Percentiles rank a stretch among this genome's conserved stretches.
Evolutionary conservation across 2,329 filamentous ascomycete genomes (phyloP).

Genomic region (Coniella vitis): DNA sequence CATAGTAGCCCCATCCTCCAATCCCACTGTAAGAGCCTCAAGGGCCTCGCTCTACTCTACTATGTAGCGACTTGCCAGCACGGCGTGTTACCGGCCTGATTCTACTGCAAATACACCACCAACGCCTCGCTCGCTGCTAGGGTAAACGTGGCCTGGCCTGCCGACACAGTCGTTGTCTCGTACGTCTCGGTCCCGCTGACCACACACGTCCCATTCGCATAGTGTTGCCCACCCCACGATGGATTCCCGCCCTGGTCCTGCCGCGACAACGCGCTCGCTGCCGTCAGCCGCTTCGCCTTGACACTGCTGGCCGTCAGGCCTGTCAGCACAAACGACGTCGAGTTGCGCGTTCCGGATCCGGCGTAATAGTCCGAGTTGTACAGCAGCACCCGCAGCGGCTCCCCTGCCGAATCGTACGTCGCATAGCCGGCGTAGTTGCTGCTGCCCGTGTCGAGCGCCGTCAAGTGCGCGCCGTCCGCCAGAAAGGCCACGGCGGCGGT

Average conservation of each 20-base stretch:
- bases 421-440: slow-evolving; percentile 39
- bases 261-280: slow-evolving; percentile 34
- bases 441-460: slow-evolving; percentile 37
- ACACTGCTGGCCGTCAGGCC: slow-evolving; percentile 31
- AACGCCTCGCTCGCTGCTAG: slow-evolving; percentile 41
- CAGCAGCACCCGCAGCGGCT: slow-evolving; percentile 33
- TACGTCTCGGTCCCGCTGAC: slow-evolving; percentile 32
- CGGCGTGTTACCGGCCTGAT: no score
- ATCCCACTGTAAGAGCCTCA: no score
- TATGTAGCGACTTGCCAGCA: no score
- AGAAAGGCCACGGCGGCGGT: slow-evolving; percentile 40
- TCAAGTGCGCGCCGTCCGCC: slow-evolving; percentile 35
- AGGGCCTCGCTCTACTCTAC: no score
- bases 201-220: slow-evolving; percentile 38
- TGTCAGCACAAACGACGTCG: slow-evolving; percentile 34
- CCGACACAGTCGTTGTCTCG: slow-evolving; percentile 28
- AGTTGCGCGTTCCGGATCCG: slow-evolving; percentile 27
- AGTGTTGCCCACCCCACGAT: slow-evolving; percentile 39
- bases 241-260: slow-evolving; percentile 36
- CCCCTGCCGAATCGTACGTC: slow-evolving; percentile 31
- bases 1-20: no score
- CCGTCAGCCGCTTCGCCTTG: slow-evolving; percentile 38
- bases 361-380: slow-evolving; percentile 39
- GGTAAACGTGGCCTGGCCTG: slow-evolving; percentile 32
- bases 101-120: slow-evolving; percentile 37